Evolutionary conservation across 805 yeast genomes (phyloP), one percentile per base, ranked within the genome.

Genomic region (Nakazawaea holstii): DNA sequence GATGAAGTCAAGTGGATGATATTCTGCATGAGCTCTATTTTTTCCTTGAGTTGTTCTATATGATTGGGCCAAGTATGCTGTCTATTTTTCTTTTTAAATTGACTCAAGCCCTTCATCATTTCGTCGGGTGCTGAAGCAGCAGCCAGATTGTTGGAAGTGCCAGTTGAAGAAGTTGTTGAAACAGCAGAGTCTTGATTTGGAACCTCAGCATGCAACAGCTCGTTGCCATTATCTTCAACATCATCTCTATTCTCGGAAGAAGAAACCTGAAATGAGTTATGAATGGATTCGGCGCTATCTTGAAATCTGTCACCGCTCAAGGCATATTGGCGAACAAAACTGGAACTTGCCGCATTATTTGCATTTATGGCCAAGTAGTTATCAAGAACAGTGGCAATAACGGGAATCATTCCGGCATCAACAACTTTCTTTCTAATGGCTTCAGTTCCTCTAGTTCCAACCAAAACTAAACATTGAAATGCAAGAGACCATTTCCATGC

Each of bases 401-500:
- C 80, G 1, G 97, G 97, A 35, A 94, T 76, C 51, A 90, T 82
- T 4, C 97, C 98, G 1, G 97, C 95, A 52, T 86, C 82, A 8
- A 90, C 97, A 7, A 94, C 87, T 57, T 90, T 81, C 55, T 84
- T 82, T 44, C 99, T 73, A 42, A 91, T 87, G 45, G 72, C 69
- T 63, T 91, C 97, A 1, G 95, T 82, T 24, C 99, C 99, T 55
- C 97, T 75, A 1, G 97, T 90, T 11, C 97, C 97, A 15, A 92
- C 81, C 48, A 89, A 74, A 1, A 92, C 95, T 48, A 92, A 69
- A 61, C 97, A 91, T 68, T 92, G 99, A 59, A 94, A 82, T 0
- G 97, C 87, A 46, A 92, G 69, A 6, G 96, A 87, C 99, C 99
- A 92, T 68, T 92, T 92, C 97, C 97, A 92, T 0, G 95, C 91